These are phyloP conservation scores for Seiridium cupressi DNA, from an alignment of 2,329 filamentous ascomycete genomes.

Conservation along the genomic window DNA sequence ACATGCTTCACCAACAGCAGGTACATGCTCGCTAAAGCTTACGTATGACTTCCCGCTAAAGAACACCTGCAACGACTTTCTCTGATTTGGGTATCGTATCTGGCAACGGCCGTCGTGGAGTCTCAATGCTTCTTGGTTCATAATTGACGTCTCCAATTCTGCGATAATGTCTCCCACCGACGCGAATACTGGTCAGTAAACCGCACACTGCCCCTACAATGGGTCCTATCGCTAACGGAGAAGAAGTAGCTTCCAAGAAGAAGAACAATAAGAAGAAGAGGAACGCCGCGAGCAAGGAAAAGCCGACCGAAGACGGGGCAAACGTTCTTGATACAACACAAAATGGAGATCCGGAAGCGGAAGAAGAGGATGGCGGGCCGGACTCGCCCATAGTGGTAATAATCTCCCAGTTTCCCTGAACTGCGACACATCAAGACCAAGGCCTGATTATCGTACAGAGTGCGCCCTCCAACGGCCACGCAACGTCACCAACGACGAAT, in stretches of 20 bases:
- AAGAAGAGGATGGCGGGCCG: slow-evolving; percentile 42
- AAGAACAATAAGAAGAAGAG: slow-evolving; percentile 62
- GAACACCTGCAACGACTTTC: slow-evolving; percentile 1
- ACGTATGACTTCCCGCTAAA: slow-evolving; percentile 1
- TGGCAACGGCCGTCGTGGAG: too few relatives aligned
- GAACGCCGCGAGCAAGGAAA: slow-evolving; percentile 45
- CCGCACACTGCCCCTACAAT: slow-evolving; percentile 3
- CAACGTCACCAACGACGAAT: slow-evolving; percentile 34
- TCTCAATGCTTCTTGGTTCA: slow-evolving; percentile 11
- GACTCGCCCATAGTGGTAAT: slow-evolving; percentile 35
- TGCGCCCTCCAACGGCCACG: slow-evolving; percentile 34
- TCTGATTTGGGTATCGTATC: not conserved
- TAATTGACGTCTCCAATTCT: slow-evolving; percentile 13
- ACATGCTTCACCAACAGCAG: not conserved
- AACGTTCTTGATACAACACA: slow-evolving; percentile 19
- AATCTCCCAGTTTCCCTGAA: slow-evolving; percentile 3
- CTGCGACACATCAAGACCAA: slow-evolving; percentile 14
- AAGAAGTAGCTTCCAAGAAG: slow-evolving; percentile 45
- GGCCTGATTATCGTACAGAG: not conserved
- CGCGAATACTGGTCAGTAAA: slow-evolving; percentile 24
- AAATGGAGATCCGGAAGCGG: slow-evolving; percentile 22
- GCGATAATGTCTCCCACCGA: slow-evolving; percentile 29
- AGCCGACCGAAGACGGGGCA: slow-evolving; percentile 31
- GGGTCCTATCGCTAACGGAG: slow-evolving; percentile 16
- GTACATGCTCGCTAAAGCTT: not conserved